Percentiles rank a stretch among this genome's conserved stretches.
Conservation (phyloP, 2,329 filamentous ascomycete genomes). For the Fusarium sp. region DNA sequence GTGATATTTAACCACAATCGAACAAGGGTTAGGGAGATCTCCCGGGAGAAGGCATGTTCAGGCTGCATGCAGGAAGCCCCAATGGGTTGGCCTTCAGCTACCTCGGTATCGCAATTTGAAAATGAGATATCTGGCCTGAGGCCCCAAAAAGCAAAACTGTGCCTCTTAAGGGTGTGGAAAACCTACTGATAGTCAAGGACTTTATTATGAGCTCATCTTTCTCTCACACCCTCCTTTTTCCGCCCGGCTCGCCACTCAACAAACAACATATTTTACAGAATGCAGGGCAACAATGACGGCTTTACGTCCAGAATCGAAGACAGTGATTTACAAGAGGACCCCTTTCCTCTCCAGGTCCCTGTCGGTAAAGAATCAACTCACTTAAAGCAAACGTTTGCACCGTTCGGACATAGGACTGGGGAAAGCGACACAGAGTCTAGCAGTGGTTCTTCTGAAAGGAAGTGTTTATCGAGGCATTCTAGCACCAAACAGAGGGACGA, state of each 20-base stretch:
- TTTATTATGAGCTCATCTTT: background rate
- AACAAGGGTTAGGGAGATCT: background rate
- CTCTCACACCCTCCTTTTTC: background rate
- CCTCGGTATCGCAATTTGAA: background rate
- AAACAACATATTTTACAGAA: background rate
- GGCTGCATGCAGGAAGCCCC: background rate
- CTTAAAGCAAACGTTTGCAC: too few species aligned
- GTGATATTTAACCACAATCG: background rate
- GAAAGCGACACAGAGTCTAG: too few species aligned
- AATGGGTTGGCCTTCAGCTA: background rate
- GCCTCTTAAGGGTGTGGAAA: background rate
- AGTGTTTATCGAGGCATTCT: background rate
- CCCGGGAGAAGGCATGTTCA: background rate
- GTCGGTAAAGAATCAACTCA: too few species aligned
- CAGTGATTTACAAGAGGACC: too few species aligned
- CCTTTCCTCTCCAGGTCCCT: too few species aligned
- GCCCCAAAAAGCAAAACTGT: background rate
- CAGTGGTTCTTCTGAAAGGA: background rate
- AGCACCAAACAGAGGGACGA: background rate
- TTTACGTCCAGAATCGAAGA: too few species aligned
- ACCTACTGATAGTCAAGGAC: background rate
- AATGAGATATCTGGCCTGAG: background rate
- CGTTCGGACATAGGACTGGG: too few species aligned
- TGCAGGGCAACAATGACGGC: background rate
- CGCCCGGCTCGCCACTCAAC: background rate